These are phyloP conservation scores for Plasmopara viticola DNA, from an alignment of 352 stramenopile species.

Conservation along the genomic window DNA sequence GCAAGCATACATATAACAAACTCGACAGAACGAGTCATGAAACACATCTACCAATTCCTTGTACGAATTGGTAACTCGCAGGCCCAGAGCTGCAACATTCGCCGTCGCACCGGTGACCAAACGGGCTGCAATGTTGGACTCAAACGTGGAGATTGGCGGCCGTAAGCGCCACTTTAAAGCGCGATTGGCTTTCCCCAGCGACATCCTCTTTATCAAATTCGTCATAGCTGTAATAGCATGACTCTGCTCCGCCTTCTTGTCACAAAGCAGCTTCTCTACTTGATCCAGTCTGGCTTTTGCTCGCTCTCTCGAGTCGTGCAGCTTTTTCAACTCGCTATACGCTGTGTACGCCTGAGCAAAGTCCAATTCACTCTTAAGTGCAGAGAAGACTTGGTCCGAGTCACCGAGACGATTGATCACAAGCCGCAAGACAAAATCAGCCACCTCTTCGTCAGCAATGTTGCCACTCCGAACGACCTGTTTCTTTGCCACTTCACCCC, in stretches of 20 bases:
- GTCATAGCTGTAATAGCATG: slow-evolving; percentile 11
- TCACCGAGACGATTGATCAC: slow-evolving; percentile 25
- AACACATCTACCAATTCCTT: slow-evolving; percentile 73
- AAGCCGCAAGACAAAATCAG: slow-evolving; percentile 34
- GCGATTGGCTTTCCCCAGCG: slow-evolving; percentile 12
- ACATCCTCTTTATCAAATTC: slow-evolving; percentile 12
- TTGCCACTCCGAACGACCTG: slow-evolving; percentile 11
- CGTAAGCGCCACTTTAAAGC: slow-evolving; percentile 17
- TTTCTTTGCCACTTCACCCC: slow-evolving; percentile 13
- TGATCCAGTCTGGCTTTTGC: slow-evolving; percentile 7
- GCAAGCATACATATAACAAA: slow-evolving; percentile 91
- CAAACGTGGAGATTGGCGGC: not conserved
- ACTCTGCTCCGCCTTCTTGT: slow-evolving; percentile 1
- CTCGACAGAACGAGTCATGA: slow-evolving; percentile 81
- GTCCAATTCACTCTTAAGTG: slow-evolving; percentile 22
- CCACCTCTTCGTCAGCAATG: slow-evolving; percentile 33
- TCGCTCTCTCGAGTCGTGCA: slow-evolving; percentile 4
- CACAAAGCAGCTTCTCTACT: slow-evolving; percentile 9
- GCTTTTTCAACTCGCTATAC: slow-evolving; percentile 34
- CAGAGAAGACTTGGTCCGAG: not conserved
- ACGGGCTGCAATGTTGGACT: slow-evolving; percentile 2
- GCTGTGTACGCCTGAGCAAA: slow-evolving; percentile 32
- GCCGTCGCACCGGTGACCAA: slow-evolving; percentile 11
- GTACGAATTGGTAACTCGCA: slow-evolving; percentile 55
- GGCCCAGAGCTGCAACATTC: slow-evolving; percentile 23